Base-by-base conservation (phyloP, 2,329 filamentous ascomycete species). In the Chaetomiaceae sp. region DNA sequence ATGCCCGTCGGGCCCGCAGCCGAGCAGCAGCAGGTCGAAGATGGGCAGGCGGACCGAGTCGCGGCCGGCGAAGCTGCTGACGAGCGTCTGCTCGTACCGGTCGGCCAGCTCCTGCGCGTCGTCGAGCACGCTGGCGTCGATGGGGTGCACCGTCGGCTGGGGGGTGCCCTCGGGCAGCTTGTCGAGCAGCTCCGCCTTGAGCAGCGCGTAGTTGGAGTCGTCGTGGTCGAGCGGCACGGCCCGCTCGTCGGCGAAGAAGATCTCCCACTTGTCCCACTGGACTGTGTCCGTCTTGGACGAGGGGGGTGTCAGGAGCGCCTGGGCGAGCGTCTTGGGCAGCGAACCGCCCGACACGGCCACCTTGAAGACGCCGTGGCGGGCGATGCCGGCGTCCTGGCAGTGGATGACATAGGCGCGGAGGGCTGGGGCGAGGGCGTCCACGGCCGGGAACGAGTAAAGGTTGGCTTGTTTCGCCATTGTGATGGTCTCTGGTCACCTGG, bases 201-300 rank as follows among this genome's bases (percentile, higher is more conserved):
- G 75, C 40, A 96, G 82, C 56, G 77, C 83, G 74, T 96, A 96
- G 75, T 97, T 99, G 75, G 90, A 96, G 75, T 99, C 92, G 61
- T 83, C 80, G 73, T 97, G 87, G 70, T 94, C 85, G 62, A 96
- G 85, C 20, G 94, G 88, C 48, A 97, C 94, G 63, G 89, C 89
- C 66, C 94, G 89, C 78, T 99, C 94, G 69, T 99, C 94, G 67
- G 92, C 92, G 72, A 96, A 97, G 79, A 97, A 99, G 67, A 99
- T 89, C 66, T 97, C 89, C 94, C 94, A 99, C 71, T 89, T 90
- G 68, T 79, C 76, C 72, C 95, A 96, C 64, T 87, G 77, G 61
- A 91, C 73, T 4, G 75, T 78, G 66, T 90, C 88, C 52, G 85
- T 68, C 37, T 72, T 66, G 9, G 71, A 75, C 20, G 27, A 73